Percentiles rank a stretch among this genome's conserved stretches.
phyloP scores from a whole-genome alignment of 306 rosid species.

The Fragaria iinumae region DNA sequence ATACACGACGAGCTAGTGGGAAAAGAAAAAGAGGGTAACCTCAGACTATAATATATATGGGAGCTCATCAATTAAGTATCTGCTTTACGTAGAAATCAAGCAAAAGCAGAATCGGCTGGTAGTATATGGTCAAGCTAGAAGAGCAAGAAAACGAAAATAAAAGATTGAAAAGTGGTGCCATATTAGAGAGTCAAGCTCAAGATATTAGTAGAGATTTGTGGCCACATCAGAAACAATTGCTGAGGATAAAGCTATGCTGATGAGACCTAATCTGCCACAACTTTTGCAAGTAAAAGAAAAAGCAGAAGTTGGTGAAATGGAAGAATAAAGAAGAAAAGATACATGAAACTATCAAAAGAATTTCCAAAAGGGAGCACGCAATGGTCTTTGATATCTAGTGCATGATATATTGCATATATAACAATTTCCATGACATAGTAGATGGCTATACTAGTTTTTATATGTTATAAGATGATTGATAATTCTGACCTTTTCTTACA shows the following conservation, averaged over 20 bases:
- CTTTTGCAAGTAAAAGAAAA: conserved; percentile 11
- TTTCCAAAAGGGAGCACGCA: not conserved
- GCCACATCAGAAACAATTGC: conserved; percentile 10
- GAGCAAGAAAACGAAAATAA: not conserved
- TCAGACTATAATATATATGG: not conserved
- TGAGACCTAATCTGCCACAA: conserved; percentile 18
- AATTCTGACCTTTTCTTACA: not conserved
- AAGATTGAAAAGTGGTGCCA: conserved; percentile 9
- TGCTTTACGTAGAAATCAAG: conserved; percentile 30
- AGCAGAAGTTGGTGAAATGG: conserved; percentile 2
- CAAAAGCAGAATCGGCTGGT: conserved; percentile 6
- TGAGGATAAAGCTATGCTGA: not conserved
- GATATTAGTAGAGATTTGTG: not conserved
- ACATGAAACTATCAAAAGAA: not conserved
- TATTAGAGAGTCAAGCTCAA: not conserved
- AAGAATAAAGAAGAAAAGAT: conserved; percentile 9
- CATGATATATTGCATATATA: not conserved
- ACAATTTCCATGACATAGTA: not conserved
- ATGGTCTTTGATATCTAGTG: not conserved
- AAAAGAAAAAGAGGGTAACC: not conserved
- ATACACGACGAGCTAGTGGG: not conserved
- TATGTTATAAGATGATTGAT: not conserved
- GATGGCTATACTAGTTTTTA: not conserved
- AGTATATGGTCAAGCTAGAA: conserved; percentile 15
- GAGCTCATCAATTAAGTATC: conserved; percentile 14